phyloP scores from a whole-genome alignment of 2,329 filamentous ascomycete genomes.

The Beauveria pseudobassiana region DNA sequence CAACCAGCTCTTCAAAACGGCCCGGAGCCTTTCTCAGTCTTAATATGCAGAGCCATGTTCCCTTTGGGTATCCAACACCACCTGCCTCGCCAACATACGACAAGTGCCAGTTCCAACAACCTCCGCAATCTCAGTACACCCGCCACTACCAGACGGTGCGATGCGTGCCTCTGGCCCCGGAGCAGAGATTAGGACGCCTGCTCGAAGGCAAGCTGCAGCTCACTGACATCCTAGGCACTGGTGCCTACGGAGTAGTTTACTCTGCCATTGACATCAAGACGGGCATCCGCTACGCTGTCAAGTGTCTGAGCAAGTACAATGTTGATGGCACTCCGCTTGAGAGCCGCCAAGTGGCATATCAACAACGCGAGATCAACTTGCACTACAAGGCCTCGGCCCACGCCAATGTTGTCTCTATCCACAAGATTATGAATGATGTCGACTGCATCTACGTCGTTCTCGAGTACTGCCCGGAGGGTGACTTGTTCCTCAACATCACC shows the following conservation, averaged over 20 bases:
- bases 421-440: slow-evolving; percentile 83
- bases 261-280: slow-evolving; percentile 77
- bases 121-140: slow-evolving; percentile 26
- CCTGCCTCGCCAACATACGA: slow-evolving; percentile 50
- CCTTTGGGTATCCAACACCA: slow-evolving; percentile 49
- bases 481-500: slow-evolving; percentile 95
- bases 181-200: slow-evolving; percentile 79
- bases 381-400: slow-evolving; percentile 87
- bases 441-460: slow-evolving; percentile 96
- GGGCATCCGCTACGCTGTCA: slow-evolving; percentile 82
- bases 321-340: slow-evolving; percentile 64
- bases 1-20: slow-evolving; percentile 8
- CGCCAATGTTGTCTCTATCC: slow-evolving; percentile 85
- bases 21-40: slow-evolving; percentile 24
- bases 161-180: slow-evolving; percentile 57
- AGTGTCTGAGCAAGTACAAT: slow-evolving; percentile 91
- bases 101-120: slow-evolving; percentile 37
- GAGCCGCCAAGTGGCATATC: slow-evolving; percentile 78
- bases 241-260: slow-evolving; percentile 96
- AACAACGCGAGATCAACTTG: slow-evolving; percentile 85
- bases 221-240: slow-evolving; percentile 78
- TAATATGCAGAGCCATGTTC: slow-evolving; percentile 54
- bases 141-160: slow-evolving; percentile 34
- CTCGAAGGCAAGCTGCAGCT: slow-evolving; percentile 79
- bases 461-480: slow-evolving; percentile 94